phyloP scores from a whole-genome alignment of 176 grass and related monocot species.

The Eragrostis curvula region DNA sequence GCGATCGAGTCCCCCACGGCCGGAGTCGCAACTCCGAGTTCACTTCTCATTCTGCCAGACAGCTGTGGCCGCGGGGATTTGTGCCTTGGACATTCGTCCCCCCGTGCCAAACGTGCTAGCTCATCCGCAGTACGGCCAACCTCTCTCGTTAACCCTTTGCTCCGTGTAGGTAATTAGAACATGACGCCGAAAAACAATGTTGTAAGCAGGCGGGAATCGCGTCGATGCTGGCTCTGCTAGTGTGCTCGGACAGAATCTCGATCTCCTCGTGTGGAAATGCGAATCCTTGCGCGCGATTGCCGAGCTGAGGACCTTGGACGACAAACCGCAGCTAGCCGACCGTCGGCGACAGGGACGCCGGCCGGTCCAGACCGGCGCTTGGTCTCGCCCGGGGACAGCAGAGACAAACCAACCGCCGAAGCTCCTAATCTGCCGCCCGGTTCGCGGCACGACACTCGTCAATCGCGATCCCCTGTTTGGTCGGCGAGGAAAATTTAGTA shows the following conservation, averaged over 20 bases:
- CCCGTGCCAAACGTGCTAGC: background rate
- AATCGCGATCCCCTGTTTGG: conserved; percentile 9
- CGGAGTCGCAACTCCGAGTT: too few species aligned
- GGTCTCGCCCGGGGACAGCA: conserved; percentile 30
- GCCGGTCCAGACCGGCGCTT: background rate
- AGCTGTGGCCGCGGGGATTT: too few species aligned
- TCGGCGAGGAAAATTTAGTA: conserved; percentile 3
- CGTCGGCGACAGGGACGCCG: conserved; percentile 3
- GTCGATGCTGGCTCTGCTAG: too few species aligned
- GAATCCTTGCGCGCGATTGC: background rate
- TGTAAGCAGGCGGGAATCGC: background rate
- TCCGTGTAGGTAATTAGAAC: background rate
- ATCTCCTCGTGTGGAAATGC: background rate
- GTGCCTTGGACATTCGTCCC: too few species aligned
- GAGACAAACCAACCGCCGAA: background rate
- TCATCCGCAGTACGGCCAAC: background rate
- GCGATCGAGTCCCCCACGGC: too few species aligned
- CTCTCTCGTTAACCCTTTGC: background rate
- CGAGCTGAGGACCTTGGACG: background rate
- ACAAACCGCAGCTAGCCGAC: conserved; percentile 2
- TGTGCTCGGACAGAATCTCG: background rate
- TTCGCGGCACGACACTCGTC: conserved; percentile 27
- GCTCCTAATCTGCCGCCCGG: background rate
- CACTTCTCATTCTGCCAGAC: too few species aligned
- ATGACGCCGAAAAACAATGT: background rate